Conservation (phyloP, 148 eudicot species). For the Talinum fruticosum region DNA sequence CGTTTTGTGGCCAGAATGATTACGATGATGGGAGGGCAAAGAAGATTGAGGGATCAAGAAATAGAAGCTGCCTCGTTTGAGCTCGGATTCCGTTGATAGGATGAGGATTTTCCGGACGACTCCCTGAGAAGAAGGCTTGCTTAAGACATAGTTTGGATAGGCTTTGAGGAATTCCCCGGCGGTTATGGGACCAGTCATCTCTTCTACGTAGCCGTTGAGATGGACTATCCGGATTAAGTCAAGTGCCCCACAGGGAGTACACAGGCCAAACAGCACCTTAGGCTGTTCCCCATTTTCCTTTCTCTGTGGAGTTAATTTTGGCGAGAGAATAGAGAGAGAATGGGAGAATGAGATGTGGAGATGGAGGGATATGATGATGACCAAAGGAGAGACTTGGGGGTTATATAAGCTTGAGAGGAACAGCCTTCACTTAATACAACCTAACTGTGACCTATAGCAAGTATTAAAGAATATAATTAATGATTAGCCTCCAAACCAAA, state of each 20-base stretch:
- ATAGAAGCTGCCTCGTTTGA: conserved; percentile 76
- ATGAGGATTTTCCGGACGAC: conserved; percentile 54
- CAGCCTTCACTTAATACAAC: background rate
- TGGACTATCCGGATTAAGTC: conserved; percentile 90
- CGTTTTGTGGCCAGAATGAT: conserved; percentile 1
- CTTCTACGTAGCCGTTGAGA: conserved; percentile 73
- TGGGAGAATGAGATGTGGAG: background rate
- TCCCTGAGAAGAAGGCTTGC: conserved; percentile 66
- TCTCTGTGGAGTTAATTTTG: too few relatives aligned
- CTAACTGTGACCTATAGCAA: background rate
- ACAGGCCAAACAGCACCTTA: conserved; percentile 91
- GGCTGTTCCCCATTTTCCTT: conserved; percentile 74
- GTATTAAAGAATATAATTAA: background rate
- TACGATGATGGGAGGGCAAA: conserved; percentile 25
- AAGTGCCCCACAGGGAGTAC: conserved; percentile 90
- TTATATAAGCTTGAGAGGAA: conserved; percentile 19
- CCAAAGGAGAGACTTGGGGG: background rate
- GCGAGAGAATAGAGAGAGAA: background rate
- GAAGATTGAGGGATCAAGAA: conserved; percentile 69
- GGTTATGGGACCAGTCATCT: conserved; percentile 48
- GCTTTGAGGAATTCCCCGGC: conserved; percentile 61
- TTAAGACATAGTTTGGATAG: conserved; percentile 68
- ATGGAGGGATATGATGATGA: background rate
- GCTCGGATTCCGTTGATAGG: conserved; percentile 63
- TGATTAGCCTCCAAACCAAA: background rate